Conservation (phyloP, 2,329 filamentous ascomycete genomes). For the Apiospora aurea region DNA sequence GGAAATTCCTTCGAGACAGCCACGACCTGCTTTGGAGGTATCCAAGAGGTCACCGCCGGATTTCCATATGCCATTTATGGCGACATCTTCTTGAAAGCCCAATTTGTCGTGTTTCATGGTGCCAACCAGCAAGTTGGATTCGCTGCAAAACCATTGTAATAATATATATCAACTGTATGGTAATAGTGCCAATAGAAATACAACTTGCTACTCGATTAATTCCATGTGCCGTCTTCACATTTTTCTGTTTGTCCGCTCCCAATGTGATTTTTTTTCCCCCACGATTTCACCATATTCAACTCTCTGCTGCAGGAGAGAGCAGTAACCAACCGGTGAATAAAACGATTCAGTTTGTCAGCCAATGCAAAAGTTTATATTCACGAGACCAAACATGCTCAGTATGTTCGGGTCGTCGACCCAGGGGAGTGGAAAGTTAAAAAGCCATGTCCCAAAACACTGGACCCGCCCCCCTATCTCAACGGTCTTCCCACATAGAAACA, state of each 20-base stretch:
- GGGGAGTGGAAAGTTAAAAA: neutral
- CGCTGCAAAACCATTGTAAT: slow-evolving; percentile 37
- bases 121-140: slow-evolving; percentile 47
- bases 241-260: neutral
- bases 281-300: neutral
- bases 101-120: slow-evolving; percentile 65
- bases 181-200: neutral
- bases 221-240: neutral
- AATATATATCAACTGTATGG: neutral
- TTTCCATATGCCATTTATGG: slow-evolving; percentile 69
- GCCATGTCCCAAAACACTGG: neutral
- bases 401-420: neutral
- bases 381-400: neutral
- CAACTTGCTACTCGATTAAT: neutral
- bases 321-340: neutral
- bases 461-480: slow-evolving; percentile 6
- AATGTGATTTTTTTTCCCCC: no score
- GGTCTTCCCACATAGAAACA: neutral
- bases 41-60: slow-evolving; percentile 70
- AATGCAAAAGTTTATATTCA: neutral
- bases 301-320: neutral
- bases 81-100: slow-evolving; percentile 67
- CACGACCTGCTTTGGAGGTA: slow-evolving; percentile 63
- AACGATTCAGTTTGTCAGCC: neutral
- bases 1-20: slow-evolving; percentile 34